phyloP scores from a whole-genome alignment of 2,329 filamentous ascomycete species.

The Aspergillus sp. region DNA sequence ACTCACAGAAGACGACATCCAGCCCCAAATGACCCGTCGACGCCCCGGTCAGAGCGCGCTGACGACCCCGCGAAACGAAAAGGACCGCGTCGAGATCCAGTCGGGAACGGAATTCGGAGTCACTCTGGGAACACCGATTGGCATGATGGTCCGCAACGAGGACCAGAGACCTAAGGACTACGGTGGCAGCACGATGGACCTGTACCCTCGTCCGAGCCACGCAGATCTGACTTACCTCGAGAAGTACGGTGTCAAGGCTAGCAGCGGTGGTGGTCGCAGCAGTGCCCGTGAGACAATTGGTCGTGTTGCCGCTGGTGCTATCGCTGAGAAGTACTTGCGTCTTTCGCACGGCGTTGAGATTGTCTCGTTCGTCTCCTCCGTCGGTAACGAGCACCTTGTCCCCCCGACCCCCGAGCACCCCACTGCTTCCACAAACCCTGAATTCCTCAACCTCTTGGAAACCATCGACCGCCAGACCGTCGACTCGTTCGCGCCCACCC shows the following conservation, averaged over 20 bases:
- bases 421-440: conserved; percentile 65
- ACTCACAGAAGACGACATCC: conserved; percentile 79
- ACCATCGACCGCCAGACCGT: conserved; percentile 68
- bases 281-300: conserved; percentile 94
- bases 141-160: conserved; percentile 79
- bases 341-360: conserved; percentile 82
- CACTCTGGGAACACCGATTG: conserved; percentile 86
- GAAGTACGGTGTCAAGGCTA: conserved; percentile 93
- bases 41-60: conserved; percentile 83
- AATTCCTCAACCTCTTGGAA: conserved; percentile 67
- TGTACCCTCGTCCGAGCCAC: conserved; percentile 84
- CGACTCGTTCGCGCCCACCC: conserved; percentile 75
- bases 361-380: conserved; percentile 79
- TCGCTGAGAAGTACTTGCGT: conserved; percentile 85
- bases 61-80: conserved; percentile 87
- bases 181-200: conserved; percentile 79
- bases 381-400: conserved; percentile 73
- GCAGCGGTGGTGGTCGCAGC: conserved; percentile 79
- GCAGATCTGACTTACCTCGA: conserved; percentile 96
- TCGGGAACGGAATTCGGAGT: conserved; percentile 86
- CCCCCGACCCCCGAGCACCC: conserved; percentile 63
- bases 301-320: conserved; percentile 83
- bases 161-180: conserved; percentile 93
- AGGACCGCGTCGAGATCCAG: conserved; percentile 85
- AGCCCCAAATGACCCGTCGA: conserved; percentile 87